A percentile compares a stretch with the other conserved stretches of the same genome.
Conservation (phyloP, 139 green algal genomes). For the Coccomyxa sp. region DNA sequence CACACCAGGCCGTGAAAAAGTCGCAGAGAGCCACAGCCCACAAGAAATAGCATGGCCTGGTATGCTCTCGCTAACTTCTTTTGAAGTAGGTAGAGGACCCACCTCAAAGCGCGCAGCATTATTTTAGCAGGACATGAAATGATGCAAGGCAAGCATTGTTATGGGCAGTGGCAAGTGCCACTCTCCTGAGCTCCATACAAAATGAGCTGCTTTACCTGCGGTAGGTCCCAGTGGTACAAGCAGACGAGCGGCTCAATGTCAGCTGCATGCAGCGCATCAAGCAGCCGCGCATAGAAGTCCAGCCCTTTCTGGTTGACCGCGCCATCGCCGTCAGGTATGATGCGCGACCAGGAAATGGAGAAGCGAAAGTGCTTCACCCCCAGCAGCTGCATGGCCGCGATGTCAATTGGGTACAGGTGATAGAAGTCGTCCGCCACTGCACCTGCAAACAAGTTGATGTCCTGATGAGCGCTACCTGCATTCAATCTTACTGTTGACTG, state of each 20-base stretch:
- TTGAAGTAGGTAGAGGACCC: too few species aligned
- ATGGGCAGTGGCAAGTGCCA: too few species aligned
- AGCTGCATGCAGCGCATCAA: constrained; percentile 34
- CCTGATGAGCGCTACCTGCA: neutral
- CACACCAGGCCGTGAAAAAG: too few species aligned
- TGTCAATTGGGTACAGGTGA: constrained; percentile 13
- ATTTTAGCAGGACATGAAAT: neutral
- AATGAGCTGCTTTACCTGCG: constrained; percentile 7
- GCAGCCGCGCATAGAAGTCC: constrained; percentile 36
- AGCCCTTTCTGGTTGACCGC: constrained; percentile 22
- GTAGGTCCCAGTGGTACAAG: constrained; percentile 49
- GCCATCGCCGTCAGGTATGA: constrained; percentile 30
- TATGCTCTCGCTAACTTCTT: neutral
- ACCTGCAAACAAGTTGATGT: neutral
- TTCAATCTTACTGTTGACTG: too few species aligned
- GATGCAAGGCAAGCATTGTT: constrained; percentile 24
- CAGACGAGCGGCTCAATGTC: constrained; percentile 45
- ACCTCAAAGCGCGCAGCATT: too few species aligned
- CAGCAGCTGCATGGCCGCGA: constrained; percentile 32
- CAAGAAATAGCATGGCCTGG: neutral
- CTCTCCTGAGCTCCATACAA: too few species aligned
- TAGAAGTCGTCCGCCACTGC: neutral
- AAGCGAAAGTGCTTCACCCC: constrained; percentile 42
- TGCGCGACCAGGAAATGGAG: constrained; percentile 39
- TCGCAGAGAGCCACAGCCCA: too few species aligned